Evolutionary conservation across 176 grass and related monocot species (phyloP).

Genomic region (Aegilops sharonensis): DNA sequence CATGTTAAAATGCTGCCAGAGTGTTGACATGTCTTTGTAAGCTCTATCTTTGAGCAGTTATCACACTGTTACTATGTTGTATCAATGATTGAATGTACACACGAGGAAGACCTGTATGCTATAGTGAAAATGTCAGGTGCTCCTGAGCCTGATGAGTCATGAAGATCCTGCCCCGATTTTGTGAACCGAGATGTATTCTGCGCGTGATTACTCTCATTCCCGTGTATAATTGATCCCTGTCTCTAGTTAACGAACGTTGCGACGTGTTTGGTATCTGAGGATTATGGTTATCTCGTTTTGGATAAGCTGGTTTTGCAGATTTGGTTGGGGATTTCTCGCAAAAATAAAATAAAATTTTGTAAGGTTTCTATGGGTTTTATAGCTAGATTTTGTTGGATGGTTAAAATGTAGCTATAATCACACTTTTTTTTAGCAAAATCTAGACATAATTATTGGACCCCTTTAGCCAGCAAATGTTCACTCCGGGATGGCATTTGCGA

Average conservation of each 20-base stretch:
- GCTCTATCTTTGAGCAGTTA: background rate
- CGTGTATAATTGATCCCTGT: background rate
- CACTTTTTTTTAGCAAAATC: too few relatives aligned
- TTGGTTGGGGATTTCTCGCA: too few relatives aligned
- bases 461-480: too few relatives aligned
- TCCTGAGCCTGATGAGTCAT: background rate
- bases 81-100: background rate
- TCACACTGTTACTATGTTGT: slow-evolving; percentile 7
- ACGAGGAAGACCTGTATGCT: background rate
- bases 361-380: too few relatives aligned
- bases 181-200: background rate
- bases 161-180: background rate
- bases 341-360: too few relatives aligned
- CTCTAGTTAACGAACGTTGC: background rate
- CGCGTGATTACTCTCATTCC: background rate
- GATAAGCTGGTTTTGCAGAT: background rate
- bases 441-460: too few relatives aligned
- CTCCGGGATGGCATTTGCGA: too few relatives aligned
- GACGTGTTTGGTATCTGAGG: background rate
- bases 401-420: too few relatives aligned
- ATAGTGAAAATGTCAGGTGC: background rate
- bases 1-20: background rate
- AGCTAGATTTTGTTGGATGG: too few relatives aligned
- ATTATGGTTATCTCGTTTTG: background rate
- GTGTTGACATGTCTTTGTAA: slow-evolving; percentile 5